Conservation (phyloP, 2,329 filamentous ascomycete genomes). For the Pyrenophora seminiperda region DNA sequence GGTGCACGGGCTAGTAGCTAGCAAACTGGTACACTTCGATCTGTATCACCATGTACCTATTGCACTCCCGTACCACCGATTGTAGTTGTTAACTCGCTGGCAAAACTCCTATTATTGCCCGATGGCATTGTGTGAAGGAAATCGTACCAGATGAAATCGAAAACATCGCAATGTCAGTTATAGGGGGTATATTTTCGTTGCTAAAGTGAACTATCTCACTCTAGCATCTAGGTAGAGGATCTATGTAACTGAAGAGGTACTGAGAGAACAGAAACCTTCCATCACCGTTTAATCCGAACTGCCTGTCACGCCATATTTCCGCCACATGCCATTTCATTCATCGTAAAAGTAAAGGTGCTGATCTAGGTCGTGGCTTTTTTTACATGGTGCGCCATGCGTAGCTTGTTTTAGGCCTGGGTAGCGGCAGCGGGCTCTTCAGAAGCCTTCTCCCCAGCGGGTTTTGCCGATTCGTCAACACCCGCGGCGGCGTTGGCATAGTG, state of each 20-base stretch:
- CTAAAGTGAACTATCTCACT: slow-evolving; percentile 5
- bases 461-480: slow-evolving; percentile 8
- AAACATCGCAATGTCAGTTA: not conserved
- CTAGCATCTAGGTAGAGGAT: slow-evolving; percentile 12
- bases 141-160: not conserved
- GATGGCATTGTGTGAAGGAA: too few species aligned
- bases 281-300: slow-evolving; percentile 10
- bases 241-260: slow-evolving; percentile 11
- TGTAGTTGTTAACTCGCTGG: too few species aligned
- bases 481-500: slow-evolving; percentile 21
- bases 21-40: too few species aligned
- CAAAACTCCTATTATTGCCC: too few species aligned
- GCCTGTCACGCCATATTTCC: slow-evolving; percentile 21
- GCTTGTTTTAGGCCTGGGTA: slow-evolving; percentile 10
- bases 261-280: slow-evolving; percentile 4
- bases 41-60: too few species aligned
- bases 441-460: slow-evolving; percentile 1
- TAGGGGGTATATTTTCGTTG: slow-evolving; percentile 12
- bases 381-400: slow-evolving; percentile 1
- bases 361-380: slow-evolving; percentile 3
- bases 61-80: too few species aligned
- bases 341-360: slow-evolving; percentile 6
- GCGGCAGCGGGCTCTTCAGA: slow-evolving; percentile 15
- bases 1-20: too few species aligned
- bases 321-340: slow-evolving; percentile 16